Evolutionary conservation across 2,329 filamentous ascomycete genomes (phyloP), one percentile per base, ranked within the genome.

Genomic region (Ascochyta viciae-villosae): DNA sequence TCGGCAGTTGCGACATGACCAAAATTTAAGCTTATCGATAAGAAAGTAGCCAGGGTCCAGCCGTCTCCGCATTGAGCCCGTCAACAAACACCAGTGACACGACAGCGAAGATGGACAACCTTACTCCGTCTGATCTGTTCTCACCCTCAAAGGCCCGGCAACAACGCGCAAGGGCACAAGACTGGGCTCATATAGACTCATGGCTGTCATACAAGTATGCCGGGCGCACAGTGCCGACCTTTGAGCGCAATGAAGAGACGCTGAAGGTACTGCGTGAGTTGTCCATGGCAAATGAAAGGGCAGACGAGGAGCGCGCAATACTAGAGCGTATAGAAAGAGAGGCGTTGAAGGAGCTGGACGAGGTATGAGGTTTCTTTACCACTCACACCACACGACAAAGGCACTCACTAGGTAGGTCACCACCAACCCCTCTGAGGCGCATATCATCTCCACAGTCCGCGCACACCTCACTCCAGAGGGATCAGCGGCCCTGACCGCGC

Each of bases 191-290:
- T 63, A 85, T 97, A 64, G 92, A 96, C 76, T 81, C 82, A 66
- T 98, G 94, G 93, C 85, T 97, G 10, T 68, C 69, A 8, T 81
- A 83, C 41, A 83, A 85, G 56, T 90, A 90, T 70, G 90, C 90
- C 64, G 82, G 83, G 40, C 83, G 85, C 27, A 85, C 83, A 0
- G 78, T 88, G 0, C 92, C 92, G 0, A 72, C 82, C 0, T 96
- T 96, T 74, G 94, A 98, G 78, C 88, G 92, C 67, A 97, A 95
- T 71, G 83, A 89, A 27, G 90, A 94, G 41, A 97, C 93, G 0
- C 81, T 96, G 45, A 88, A 87, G 61, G 87, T 84, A 1, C 82
- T 96, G 4, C 83, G 96, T 8, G 85, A 88, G 24, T 82, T 96
- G 7, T 90, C 90, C 19, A 81, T 87, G 10, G 81, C 87, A 38